These are phyloP conservation scores for Magnusiomyces magnusii DNA, from an alignment of 1,139 yeast species.

Conservation along the genomic window DNA sequence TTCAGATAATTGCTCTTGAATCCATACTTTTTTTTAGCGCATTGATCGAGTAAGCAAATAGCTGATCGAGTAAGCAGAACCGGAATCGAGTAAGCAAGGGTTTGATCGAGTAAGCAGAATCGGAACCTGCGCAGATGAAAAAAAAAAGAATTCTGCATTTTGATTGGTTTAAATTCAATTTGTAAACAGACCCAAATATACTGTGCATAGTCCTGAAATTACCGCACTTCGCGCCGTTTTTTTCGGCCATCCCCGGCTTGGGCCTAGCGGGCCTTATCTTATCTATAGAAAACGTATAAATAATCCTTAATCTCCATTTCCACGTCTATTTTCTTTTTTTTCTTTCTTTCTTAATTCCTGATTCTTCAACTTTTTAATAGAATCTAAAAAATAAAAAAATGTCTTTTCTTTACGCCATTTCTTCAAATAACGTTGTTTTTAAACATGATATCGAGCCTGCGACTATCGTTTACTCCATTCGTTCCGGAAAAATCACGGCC, in stretches of 20 bases:
- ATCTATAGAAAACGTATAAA: no score
- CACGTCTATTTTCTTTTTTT: not conserved
- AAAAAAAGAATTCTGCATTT: no score
- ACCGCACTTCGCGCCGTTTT: not conserved
- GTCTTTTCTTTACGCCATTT: no score
- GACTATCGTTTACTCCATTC: constrained; percentile 55
- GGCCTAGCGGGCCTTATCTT: not conserved
- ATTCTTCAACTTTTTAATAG: no score
- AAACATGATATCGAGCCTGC: constrained; percentile 50
- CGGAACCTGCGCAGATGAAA: no score
- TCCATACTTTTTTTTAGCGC: not conserved
- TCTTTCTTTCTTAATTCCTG: not conserved
- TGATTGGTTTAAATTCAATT: no score
- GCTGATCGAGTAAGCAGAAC: not conserved
- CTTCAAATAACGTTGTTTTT: constrained; percentile 58
- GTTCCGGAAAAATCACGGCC: constrained; percentile 51
- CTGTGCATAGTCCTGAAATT: not conserved
- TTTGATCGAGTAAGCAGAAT: constrained; percentile 1
- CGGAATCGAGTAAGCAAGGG: not conserved
- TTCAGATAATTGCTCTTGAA: not conserved
- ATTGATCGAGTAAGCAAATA: constrained; percentile 1
- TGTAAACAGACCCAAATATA: not conserved
- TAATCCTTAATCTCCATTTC: no score
- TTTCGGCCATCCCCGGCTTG: not conserved
- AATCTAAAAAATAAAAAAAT: no score